phyloP scores from a whole-genome alignment of 345 rosid species.

The Turnera subulata region DNA sequence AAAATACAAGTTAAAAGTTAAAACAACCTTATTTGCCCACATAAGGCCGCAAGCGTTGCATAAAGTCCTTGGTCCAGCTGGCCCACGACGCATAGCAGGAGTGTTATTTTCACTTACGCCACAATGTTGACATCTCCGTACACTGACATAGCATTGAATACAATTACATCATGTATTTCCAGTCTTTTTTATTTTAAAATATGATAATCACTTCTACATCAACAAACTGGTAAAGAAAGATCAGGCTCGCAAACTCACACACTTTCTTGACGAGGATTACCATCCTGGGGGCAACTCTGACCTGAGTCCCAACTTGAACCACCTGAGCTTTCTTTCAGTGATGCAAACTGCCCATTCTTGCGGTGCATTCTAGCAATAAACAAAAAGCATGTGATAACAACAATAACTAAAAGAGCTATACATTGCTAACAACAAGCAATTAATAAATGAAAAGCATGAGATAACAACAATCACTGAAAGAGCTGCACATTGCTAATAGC shows the following conservation, averaged over 20 bases:
- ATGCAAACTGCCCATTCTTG: constrained; percentile 73
- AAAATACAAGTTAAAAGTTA: not conserved
- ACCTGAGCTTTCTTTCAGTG: constrained; percentile 46
- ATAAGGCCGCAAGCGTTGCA: constrained; percentile 85
- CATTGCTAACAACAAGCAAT: no score
- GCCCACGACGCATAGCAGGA: constrained; percentile 86
- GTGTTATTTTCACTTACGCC: constrained; percentile 65
- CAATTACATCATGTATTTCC: no score
- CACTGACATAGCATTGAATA: constrained; percentile 31
- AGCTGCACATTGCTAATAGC: no score
- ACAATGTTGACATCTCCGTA: constrained; percentile 62
- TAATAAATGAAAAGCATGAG: no score
- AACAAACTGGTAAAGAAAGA: constrained; percentile 5
- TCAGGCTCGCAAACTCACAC: constrained; percentile 47
- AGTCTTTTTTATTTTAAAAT: no score
- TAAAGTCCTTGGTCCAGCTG: constrained; percentile 77
- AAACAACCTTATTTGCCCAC: constrained; percentile 79
- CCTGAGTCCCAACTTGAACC: constrained; percentile 50
- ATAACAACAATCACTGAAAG: no score
- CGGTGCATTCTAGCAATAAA: constrained; percentile 52
- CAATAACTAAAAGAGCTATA: not conserved
- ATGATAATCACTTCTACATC: constrained; percentile 8
- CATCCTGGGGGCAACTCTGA: constrained; percentile 46
- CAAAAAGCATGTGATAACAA: not conserved
- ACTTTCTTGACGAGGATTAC: constrained; percentile 40